Evolutionary conservation across 2,329 filamentous ascomycete species (phyloP).

Genomic region (Aureobasidium sp.): DNA sequence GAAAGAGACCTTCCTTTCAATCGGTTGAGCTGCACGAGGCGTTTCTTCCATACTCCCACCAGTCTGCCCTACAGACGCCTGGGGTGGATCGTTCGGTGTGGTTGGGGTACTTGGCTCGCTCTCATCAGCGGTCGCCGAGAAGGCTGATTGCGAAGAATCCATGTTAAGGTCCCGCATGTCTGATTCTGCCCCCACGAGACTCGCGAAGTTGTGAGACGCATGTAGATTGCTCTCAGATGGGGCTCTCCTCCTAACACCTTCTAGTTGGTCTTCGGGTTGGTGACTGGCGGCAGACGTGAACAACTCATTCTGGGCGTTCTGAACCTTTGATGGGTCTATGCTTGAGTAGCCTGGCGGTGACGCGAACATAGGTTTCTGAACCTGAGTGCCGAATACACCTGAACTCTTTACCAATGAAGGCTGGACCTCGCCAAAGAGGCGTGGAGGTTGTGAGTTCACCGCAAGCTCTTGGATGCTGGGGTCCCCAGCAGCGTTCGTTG

Average conservation of each 20-base stretch:
- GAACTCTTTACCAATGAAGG: slow-evolving; percentile 48
- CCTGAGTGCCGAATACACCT: slow-evolving; percentile 19
- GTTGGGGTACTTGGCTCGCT: slow-evolving; percentile 30
- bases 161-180: slow-evolving; percentile 42
- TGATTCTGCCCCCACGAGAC: slow-evolving; percentile 41
- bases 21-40: slow-evolving; percentile 19
- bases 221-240: neutral
- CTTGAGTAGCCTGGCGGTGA: neutral
- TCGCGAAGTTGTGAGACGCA: slow-evolving; percentile 23
- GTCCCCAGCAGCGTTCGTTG: neutral
- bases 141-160: slow-evolving; percentile 35
- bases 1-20: slow-evolving; percentile 21
- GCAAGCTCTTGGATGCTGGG: neutral
- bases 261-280: neutral
- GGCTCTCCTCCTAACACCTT: neutral
- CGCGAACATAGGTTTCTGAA: neutral
- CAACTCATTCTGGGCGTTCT: neutral
- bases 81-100: slow-evolving; percentile 18
- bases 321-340: neutral
- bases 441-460: neutral
- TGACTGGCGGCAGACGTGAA: slow-evolving; percentile 11
- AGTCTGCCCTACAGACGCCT: slow-evolving; percentile 10
- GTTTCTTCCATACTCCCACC: slow-evolving; percentile 20
- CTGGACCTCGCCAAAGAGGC: slow-evolving; percentile 54
- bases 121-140: slow-evolving; percentile 28